Conservation (phyloP, 1,284 basidiomycete genomes). For the Pterulicium gracile region DNA sequence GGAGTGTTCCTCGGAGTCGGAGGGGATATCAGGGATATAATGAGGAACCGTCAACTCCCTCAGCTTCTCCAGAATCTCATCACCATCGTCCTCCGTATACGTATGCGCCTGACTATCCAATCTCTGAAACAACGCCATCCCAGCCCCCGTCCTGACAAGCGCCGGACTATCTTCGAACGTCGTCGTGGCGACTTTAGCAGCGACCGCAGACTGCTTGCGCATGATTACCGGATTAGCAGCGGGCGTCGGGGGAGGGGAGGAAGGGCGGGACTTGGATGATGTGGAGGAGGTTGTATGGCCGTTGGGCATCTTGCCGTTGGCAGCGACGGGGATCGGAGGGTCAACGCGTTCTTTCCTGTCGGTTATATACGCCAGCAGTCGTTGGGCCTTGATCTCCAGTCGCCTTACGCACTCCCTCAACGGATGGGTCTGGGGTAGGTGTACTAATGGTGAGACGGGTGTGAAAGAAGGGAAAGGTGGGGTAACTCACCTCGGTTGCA, state of each 20-base stretch:
- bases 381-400: constrained; percentile 70
- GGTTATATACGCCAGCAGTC: constrained; percentile 78
- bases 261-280: constrained; percentile 1
- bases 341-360: constrained; percentile 76
- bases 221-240: not conserved
- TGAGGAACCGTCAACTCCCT: constrained; percentile 26
- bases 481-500: constrained; percentile 64
- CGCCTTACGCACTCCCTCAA: constrained; percentile 70
- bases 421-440: constrained; percentile 50
- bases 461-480: not conserved
- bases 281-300: not conserved
- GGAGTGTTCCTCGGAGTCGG: constrained; percentile 23
- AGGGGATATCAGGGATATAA: constrained; percentile 31
- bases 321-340: constrained; percentile 43
- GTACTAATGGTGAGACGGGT: not conserved
- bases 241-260: constrained; percentile 4
- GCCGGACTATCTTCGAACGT: constrained; percentile 59
- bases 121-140: constrained; percentile 56
- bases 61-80: constrained; percentile 25
- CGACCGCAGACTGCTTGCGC: not conserved
- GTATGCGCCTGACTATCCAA: constrained; percentile 29
- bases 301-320: constrained; percentile 20
- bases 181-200: no score
- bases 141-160: constrained; percentile 65
- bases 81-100: constrained; percentile 7